Evolutionary conservation across 192 early-diverging fungal species (phyloP), one percentile per base, ranked within the genome.

Genomic region (Rhizoclosmatium globosum): DNA sequence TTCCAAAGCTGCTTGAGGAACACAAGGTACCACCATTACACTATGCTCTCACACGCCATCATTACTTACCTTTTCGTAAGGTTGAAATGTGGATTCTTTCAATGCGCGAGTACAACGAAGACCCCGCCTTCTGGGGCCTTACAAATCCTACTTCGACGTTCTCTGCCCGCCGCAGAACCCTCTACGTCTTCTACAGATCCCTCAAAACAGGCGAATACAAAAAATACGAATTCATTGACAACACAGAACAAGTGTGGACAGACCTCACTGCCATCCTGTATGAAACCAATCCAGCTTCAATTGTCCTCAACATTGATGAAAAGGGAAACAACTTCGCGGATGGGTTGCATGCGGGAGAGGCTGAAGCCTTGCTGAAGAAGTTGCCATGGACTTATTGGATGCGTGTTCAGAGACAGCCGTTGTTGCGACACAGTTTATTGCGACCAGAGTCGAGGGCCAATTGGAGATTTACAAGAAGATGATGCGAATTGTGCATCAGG

Each of bases 21-120:
- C 53, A 56, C 53, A 31, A 31, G 31, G 31, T 31, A 31, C 31
- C 31, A 31, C 31, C 31, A 31, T 31, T 31, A 31, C 31, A 31
- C 31, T 31, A 31, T 31, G 31, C 31, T 31, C 31, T 31, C 31
- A 31, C 31, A 31, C 31, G 31, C 31, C 31, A 31, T 31, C 31
- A 31, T 31, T 31, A 31, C 31, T 31, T 31, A 31, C 31, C 31
- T 0, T 31, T 31, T 31, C 31, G 31, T 31, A 56, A 56, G 9
- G 73, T 77, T 2, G 66, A 77, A 9, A 47, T 69, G 66, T 77
- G 76, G 76, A n/a, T 77, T 23, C 31, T 77, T 2, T 69, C 65
- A 11, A 48, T 58, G 76, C 64, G 66, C 19, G 76, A 77, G 42
- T 77, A 77, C 76, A 70, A 70, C 53, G 76, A 77, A 23, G 76